Base-by-base conservation (phyloP, 2,329 filamentous ascomycete genomes). In the Neurospora crassa region DNA sequence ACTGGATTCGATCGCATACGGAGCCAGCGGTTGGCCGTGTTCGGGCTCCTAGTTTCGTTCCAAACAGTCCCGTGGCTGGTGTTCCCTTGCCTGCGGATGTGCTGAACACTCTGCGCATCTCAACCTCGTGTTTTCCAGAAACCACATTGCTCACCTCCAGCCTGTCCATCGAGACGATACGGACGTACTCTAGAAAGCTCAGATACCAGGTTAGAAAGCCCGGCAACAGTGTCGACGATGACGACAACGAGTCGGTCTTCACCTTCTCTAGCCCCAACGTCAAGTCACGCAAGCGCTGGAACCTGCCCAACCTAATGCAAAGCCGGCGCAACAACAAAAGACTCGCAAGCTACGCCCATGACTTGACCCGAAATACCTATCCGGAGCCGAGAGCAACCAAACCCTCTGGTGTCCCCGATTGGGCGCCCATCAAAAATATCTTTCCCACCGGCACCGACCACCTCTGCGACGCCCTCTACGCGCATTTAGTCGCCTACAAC, bases 401-500 rank as follows among this genome's bases (percentile, higher is more conserved):
- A 16, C 37, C 70, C 11, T 70, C 45, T 67, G 59, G 59, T 20
- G 53, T 43, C 7, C 68, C 73, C n/a, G 73, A 73, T 59, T 72
- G 73, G 41, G 43, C 70, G 0, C 76, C 78, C 0, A 80, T 89
- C 71, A 82, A 83, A 72, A 83, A 83, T 70, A 83, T 89, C 69
- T 89, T 89, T 76, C 83, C 84, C 0, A 75, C 78, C 2, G 86
- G 83, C 29, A 84, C 84, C 2, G 85, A 87, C 73, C 84, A 86
- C 74, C 82, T 88, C 6, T 88, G 87, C 75, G 86, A 89, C 69
- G 85, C 87, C 0, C 78, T 89, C 6, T 89, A 89, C 75, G 87
- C 87, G 0, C 87, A 89, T 75, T 80, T 89, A 10, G 78, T 89
- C 4, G 87, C 85, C 0, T 88, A 87, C 78, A 89, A 88, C 78